Evolutionary conservation across 2,329 filamentous ascomycete species (phyloP).

Genomic region (Periconia macrospinosa): DNA sequence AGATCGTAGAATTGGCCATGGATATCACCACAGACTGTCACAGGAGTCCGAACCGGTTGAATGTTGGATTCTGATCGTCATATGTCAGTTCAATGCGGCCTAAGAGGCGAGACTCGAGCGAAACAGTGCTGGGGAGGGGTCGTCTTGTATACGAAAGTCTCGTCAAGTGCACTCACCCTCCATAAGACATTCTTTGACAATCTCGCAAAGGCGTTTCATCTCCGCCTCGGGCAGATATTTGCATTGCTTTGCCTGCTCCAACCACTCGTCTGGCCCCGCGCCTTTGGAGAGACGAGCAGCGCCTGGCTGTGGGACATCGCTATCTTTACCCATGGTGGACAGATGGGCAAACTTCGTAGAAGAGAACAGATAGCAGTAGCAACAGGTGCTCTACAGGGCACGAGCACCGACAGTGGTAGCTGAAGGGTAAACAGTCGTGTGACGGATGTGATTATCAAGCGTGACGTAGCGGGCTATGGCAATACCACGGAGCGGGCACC

Average conservation of each 20-base stretch:
- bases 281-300: slow-evolving; percentile 82
- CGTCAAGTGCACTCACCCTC: slow-evolving; percentile 65
- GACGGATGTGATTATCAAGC: slow-evolving; percentile 31
- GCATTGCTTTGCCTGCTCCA: slow-evolving; percentile 94
- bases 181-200: slow-evolving; percentile 98
- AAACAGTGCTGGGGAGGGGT: neutral
- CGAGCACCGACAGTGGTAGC: slow-evolving; percentile 11
- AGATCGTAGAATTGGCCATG: slow-evolving; percentile 99
- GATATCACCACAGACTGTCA: slow-evolving; percentile 97
- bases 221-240: slow-evolving; percentile 93
- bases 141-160: neutral
- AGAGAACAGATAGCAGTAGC: neutral
- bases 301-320: slow-evolving; percentile 81
- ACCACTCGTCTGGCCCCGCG: slow-evolving; percentile 91
- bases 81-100: neutral
- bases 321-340: slow-evolving; percentile 51
- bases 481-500: slow-evolving; percentile 20
- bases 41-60: slow-evolving; percentile 93
- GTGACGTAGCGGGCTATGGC: slow-evolving; percentile 27
- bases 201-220: slow-evolving; percentile 99
- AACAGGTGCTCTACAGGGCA: neutral
- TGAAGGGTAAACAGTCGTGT: slow-evolving; percentile 23
- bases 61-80: slow-evolving; percentile 83
- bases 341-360: neutral
- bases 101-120: neutral